These are phyloP conservation scores for Macadamia integrifolia DNA, from an alignment of 164 flowering plant species.

Conservation along the genomic window DNA sequence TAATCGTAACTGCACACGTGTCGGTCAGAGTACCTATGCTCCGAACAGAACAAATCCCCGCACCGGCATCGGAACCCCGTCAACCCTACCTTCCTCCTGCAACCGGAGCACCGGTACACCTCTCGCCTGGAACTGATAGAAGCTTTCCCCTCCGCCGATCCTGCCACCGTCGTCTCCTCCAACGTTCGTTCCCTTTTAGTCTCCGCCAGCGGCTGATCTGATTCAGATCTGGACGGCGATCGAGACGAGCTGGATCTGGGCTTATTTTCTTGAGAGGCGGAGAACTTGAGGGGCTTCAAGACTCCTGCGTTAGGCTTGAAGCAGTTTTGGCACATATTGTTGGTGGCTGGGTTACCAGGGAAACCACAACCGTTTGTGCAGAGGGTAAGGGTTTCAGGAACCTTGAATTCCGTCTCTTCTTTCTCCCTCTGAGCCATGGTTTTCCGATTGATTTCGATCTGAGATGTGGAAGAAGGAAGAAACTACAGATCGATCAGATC, in stretches of 20 bases:
- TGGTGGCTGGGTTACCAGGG: slow-evolving; percentile 41
- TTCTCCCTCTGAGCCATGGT: slow-evolving; percentile 22
- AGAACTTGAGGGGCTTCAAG: not conserved
- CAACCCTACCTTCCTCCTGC: slow-evolving; percentile 56
- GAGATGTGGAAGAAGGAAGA: too few relatives aligned
- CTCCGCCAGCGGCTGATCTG: not conserved
- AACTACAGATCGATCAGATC: too few relatives aligned
- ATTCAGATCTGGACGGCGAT: slow-evolving; percentile 11
- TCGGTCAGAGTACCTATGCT: slow-evolving; percentile 57
- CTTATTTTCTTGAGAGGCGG: not conserved
- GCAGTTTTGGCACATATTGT: slow-evolving; percentile 55
- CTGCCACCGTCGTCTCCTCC: slow-evolving; percentile 2
- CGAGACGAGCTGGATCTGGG: slow-evolving; percentile 28
- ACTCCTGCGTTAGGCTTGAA: slow-evolving; percentile 33
- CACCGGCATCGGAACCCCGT: slow-evolving; percentile 70
- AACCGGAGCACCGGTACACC: slow-evolving; percentile 55
- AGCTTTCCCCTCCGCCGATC: slow-evolving; percentile 1
- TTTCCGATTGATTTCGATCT: not conserved
- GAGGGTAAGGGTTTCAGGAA: slow-evolving; percentile 35
- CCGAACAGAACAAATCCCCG: slow-evolving; percentile 58
- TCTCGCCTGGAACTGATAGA: slow-evolving; percentile 14
- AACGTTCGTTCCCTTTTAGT: not conserved
- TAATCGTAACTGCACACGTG: slow-evolving; percentile 62
- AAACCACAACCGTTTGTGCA: slow-evolving; percentile 37
- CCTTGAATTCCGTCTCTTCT: slow-evolving; percentile 68